Evolutionary conservation across 2,329 filamentous ascomycete genomes (phyloP).

Genomic region (Aspergillus neotritici): DNA sequence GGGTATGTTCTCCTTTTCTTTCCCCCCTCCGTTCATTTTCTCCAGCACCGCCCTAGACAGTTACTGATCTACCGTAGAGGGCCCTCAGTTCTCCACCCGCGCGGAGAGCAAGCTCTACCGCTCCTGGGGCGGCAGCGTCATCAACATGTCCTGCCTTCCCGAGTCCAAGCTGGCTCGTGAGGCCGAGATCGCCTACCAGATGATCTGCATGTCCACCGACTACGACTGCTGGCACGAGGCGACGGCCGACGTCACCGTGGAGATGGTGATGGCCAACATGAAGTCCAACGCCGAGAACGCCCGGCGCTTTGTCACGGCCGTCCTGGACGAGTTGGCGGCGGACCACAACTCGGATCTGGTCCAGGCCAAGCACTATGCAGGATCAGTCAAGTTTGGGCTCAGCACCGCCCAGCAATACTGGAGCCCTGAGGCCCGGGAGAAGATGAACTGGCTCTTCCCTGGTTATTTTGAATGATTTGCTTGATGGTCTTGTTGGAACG

Average conservation of each 20-base stretch:
- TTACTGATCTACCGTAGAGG: conserved; percentile 54
- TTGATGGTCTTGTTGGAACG: not conserved
- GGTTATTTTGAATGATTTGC: conserved; percentile 56
- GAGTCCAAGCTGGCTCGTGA: conserved; percentile 95
- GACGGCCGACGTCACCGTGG: conserved; percentile 77
- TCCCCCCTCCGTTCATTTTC: not conserved
- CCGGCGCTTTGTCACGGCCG: conserved; percentile 73
- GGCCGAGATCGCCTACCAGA: conserved; percentile 93
- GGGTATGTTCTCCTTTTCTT: conserved; percentile 50
- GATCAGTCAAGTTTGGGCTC: conserved; percentile 69
- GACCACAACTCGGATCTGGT: conserved; percentile 71
- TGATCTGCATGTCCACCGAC: conserved; percentile 99
- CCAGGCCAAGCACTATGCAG: conserved; percentile 73
- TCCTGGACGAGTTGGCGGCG: conserved; percentile 77
- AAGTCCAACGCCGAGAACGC: conserved; percentile 86
- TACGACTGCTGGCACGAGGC: conserved; percentile 95
- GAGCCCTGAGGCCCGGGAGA: conserved; percentile 68
- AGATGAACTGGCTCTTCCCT: conserved; percentile 80
- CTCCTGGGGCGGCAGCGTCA: conserved; percentile 84
- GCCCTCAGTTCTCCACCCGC: conserved; percentile 95
- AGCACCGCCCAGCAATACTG: conserved; percentile 78
- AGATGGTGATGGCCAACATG: conserved; percentile 98
- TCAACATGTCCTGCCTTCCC: conserved; percentile 96
- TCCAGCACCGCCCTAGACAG: too few species aligned
- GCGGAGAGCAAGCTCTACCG: conserved; percentile 96